Conservation (phyloP, 2,329 filamentous ascomycete species). For the Phaeosphaeriaceae sp. region DNA sequence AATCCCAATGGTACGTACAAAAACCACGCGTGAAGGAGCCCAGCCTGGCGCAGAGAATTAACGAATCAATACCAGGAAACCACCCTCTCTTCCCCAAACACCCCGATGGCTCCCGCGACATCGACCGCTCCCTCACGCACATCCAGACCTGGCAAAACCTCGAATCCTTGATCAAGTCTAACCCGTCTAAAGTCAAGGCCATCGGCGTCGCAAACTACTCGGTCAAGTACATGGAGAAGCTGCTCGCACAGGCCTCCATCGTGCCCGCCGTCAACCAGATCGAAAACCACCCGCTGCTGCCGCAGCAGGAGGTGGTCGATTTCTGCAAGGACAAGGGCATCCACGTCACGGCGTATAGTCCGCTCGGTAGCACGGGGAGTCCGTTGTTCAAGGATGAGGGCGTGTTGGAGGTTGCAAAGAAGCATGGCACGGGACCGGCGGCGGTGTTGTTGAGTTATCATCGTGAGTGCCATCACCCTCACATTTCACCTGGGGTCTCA, state of each 20-base stretch:
- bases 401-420: slow-evolving; percentile 58
- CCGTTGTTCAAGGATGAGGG: slow-evolving; percentile 57
- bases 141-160: slow-evolving; percentile 79
- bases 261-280: slow-evolving; percentile 75
- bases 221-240: slow-evolving; percentile 55
- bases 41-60: no score
- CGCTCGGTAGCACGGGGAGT: slow-evolving; percentile 57
- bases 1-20: slow-evolving; percentile 72
- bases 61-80: slow-evolving; percentile 57
- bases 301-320: slow-evolving; percentile 75
- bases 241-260: slow-evolving; percentile 66
- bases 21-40: no score
- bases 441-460: slow-evolving; percentile 76
- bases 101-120: slow-evolving; percentile 75
- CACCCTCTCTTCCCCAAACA: slow-evolving; percentile 77
- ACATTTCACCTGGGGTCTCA: no score
- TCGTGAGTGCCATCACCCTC: slow-evolving; percentile 55
- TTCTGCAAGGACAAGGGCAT: slow-evolving; percentile 73
- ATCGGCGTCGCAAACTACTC: slow-evolving; percentile 61
- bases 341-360: slow-evolving; percentile 73
- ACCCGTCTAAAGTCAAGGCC: slow-evolving; percentile 56
- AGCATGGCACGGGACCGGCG: slow-evolving; percentile 56
- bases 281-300: slow-evolving; percentile 75
- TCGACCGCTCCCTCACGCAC: slow-evolving; percentile 73
- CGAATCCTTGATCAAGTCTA: slow-evolving; percentile 64